A percentile compares a stretch with the other conserved stretches of the same genome.
Conservation (phyloP, 2,329 filamentous ascomycete species). For the Exophiala spinifera region DNA sequence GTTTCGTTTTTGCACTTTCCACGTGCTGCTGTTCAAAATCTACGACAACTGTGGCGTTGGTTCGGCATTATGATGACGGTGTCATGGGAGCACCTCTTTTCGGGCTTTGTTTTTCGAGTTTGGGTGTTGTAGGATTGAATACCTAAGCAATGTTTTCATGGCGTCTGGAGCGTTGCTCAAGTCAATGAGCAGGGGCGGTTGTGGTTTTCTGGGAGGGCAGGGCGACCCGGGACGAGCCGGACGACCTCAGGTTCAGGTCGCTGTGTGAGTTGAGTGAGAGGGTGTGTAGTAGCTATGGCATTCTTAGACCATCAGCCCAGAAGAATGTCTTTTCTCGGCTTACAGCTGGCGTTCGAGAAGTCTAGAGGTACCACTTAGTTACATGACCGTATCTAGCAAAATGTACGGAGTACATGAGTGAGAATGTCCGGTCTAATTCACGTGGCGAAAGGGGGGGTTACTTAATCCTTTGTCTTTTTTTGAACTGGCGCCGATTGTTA, state of each 20-base stretch:
- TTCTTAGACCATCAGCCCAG: too few species aligned
- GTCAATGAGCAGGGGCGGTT: neutral
- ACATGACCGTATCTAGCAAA: neutral
- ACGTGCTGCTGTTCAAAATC: neutral
- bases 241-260: neutral
- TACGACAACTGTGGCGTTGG: constrained; percentile 1
- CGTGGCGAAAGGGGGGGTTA: too few species aligned
- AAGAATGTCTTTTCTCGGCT: too few species aligned
- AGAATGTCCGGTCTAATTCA: too few species aligned
- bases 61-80: neutral
- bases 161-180: constrained; percentile 2
- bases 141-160: neutral
- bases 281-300: too few species aligned
- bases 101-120: neutral
- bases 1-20: neutral
- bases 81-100: neutral
- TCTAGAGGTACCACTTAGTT: neutral
- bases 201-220: too few species aligned
- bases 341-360: neutral
- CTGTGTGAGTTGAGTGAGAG: too few species aligned
- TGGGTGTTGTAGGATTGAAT: neutral
- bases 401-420: too few species aligned
- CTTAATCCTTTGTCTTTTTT: too few species aligned
- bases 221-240: neutral
- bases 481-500: too few species aligned